Evolutionary conservation across 169 alveolate species (phyloP), one percentile per base, ranked within the genome.

Genomic region (Plasmodium relictum): DNA sequence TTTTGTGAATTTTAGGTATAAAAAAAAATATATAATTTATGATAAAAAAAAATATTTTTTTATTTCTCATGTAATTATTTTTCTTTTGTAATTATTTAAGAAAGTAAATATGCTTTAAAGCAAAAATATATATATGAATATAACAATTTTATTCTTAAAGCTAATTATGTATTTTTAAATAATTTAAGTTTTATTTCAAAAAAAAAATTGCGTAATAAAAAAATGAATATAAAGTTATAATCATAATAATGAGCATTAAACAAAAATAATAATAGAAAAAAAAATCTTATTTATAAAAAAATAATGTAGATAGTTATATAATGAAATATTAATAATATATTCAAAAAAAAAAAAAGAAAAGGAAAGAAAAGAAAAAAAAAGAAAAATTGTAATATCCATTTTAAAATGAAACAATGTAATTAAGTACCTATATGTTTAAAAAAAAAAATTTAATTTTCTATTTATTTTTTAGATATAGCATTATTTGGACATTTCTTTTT

Each of bases 111-210:
- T 54, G 12, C 22, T 3, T 16, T 39, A 50, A 50, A 50, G 24
- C 6, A 68, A 66, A 8, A n/a, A 44, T 26, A 16, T 39, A 50
- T 68, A 69, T 39, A 52, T 37, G 18, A 22, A 44, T 58, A 62
- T 24, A 62, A 31, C 44, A 45, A 31, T 24, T 62, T 14, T 26
- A 48, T 42, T 78, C 61, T 78, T 78, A 78, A 78, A 78, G 89
- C 89, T 42, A 78, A 78, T 78, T 54, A 54, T 16, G 18, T 63
- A 78, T 56, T 78, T 78, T 78, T 78, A 78, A 78, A 78, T 78
- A 48, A 20, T 72, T 59, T 78, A 45, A 0, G 65, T 78, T 78
- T 54, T 16, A 16, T 16, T 16, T 16, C 44, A 78, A 78, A 74
- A 74, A 24, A 39, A 50, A 37, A 59, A 74, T 59, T 22, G 39